Base-by-base conservation (phyloP, 2,329 filamentous ascomycete genomes). In the Pseudogymnoascus sp. region DNA sequence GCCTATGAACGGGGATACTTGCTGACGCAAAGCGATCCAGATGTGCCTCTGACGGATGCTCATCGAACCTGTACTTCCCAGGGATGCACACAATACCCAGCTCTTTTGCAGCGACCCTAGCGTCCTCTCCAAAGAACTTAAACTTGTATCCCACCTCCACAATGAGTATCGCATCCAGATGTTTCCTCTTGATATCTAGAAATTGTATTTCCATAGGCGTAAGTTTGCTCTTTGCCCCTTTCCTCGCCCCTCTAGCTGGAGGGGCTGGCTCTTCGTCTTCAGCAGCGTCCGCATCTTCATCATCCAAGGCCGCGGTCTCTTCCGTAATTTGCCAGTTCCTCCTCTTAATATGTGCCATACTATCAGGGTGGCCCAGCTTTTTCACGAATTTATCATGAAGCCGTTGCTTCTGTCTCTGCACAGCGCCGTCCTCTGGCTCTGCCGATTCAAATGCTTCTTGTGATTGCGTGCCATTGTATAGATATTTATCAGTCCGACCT, bases 111-210 rank as follows among this genome's bases (percentile, higher is more conserved):
- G 93, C 94, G 61, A 86, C 84, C 61, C 92, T 84, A 7, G 94
- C 94, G 77, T 99, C 94, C 70, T 97, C 93, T 9, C 94, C 94
- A 72, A 96, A 96, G 78, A 99, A 96, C 35, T 90, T 87, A 76
- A 96, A 99, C 73, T 99, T 99, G 78, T 99, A 99, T 60, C 94
- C 94, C 7, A 97, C 94, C 73, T 99, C 93, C 60, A 97, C 87
- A 11, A 97, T 89, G 61, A 99, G 80, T 19, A 99, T 70, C 0
- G 93, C 94, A 72, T 97, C 94, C 78, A 91, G 82, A 72, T 97
- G 87, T 68, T 93, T 90, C 64, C 86, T 83, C 77, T 99, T 99
- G 74, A 99, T 96, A 16, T 96, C 92, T 5, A 99, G 81, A 63
- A 96, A 89, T 70, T 97, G 94, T 41, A 89, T 84, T 74, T 97